phyloP scores from a whole-genome alignment of 441 rosid species.

The Gossypium davidsonii region DNA sequence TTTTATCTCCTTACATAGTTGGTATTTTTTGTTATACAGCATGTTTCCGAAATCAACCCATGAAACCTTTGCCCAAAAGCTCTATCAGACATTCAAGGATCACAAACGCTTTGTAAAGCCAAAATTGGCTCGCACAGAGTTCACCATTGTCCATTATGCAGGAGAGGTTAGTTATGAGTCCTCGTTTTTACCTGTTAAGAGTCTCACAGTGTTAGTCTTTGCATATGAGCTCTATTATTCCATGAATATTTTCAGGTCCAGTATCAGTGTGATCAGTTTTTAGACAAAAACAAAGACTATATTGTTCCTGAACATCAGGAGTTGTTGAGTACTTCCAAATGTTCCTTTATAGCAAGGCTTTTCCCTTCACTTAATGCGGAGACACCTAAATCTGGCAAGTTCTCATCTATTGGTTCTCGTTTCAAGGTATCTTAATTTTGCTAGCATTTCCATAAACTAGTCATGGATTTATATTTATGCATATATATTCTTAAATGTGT shows the following conservation, averaged over 20 bases:
- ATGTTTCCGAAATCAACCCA: conserved; percentile 72
- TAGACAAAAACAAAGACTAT: conserved; percentile 77
- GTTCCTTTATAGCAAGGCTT: conserved; percentile 55
- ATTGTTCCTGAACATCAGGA: conserved; percentile 73
- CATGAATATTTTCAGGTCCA: conserved; percentile 48
- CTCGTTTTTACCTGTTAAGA: conserved; percentile 10
- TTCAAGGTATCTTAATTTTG: conserved; percentile 46
- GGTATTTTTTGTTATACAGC: conserved; percentile 29
- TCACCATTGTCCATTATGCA: conserved; percentile 64
- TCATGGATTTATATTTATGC: conserved; percentile 2
- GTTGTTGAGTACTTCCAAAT: conserved; percentile 56
- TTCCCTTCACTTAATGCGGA: conserved; percentile 56
- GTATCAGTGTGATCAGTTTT: conserved; percentile 62
- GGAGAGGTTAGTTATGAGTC: conserved; percentile 50
- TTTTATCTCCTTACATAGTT: conserved; percentile 16
- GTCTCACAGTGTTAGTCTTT: background rate
- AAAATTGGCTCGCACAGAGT: conserved; percentile 56
- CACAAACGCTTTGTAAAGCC: conserved; percentile 65
- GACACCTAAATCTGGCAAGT: conserved; percentile 53
- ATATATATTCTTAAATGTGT: background rate
- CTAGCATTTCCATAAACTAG: conserved; percentile 5
- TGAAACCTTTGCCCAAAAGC: conserved; percentile 68
- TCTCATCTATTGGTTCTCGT: conserved; percentile 66
- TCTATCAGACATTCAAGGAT: conserved; percentile 59
- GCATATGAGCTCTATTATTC: conserved; percentile 17